A percentile compares a stretch with the other conserved stretches of the same genome.
These are phyloP conservation scores for Blepharisma stoltei DNA, from an alignment of 73 alveolate species.

Conservation along the genomic window DNA sequence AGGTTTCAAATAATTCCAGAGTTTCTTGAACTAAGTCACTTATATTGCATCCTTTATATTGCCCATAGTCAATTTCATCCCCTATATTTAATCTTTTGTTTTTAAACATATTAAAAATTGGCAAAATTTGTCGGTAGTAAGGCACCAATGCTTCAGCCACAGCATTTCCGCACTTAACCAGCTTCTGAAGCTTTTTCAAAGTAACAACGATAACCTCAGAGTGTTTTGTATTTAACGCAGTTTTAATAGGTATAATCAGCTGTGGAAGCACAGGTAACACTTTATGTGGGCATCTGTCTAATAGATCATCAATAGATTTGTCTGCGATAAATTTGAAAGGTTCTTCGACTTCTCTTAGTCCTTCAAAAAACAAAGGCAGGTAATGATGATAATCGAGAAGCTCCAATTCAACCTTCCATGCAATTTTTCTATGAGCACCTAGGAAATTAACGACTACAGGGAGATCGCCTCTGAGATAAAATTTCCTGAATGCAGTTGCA, in stretches of 20 bases:
- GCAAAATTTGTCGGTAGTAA: slow-evolving; percentile 98
- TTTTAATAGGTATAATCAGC: slow-evolving; percentile 91
- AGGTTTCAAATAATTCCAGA: slow-evolving; percentile 93
- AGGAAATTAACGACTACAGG: slow-evolving; percentile 52
- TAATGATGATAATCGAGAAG: slow-evolving; percentile 79
- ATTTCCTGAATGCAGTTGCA: slow-evolving; percentile 43
- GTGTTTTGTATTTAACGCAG: slow-evolving; percentile 88
- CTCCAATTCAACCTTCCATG: slow-evolving; percentile 69
- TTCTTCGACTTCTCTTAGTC: slow-evolving; percentile 94
- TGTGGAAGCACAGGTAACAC: slow-evolving; percentile 96
- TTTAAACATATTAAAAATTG: slow-evolving; percentile 94
- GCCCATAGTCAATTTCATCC: slow-evolving; percentile 93
- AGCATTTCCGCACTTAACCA: slow-evolving; percentile 78
- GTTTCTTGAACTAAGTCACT: slow-evolving; percentile 98
- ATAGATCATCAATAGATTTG: slow-evolving; percentile 88
- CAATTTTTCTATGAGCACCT: slow-evolving; percentile 53
- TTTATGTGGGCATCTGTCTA: slow-evolving; percentile 84
- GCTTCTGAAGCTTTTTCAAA: slow-evolving; percentile 74
- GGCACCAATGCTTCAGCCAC: slow-evolving; percentile 99
- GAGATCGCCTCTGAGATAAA: slow-evolving; percentile 63
- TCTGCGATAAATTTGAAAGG: slow-evolving; percentile 96
- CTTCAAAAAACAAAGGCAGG: slow-evolving; percentile 96
- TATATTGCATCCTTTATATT: slow-evolving; percentile 82
- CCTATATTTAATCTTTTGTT: slow-evolving; percentile 81
- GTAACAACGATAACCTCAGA: slow-evolving; percentile 82